phyloP scores from a whole-genome alignment of 805 yeast genomes.

The Candida takata region DNA sequence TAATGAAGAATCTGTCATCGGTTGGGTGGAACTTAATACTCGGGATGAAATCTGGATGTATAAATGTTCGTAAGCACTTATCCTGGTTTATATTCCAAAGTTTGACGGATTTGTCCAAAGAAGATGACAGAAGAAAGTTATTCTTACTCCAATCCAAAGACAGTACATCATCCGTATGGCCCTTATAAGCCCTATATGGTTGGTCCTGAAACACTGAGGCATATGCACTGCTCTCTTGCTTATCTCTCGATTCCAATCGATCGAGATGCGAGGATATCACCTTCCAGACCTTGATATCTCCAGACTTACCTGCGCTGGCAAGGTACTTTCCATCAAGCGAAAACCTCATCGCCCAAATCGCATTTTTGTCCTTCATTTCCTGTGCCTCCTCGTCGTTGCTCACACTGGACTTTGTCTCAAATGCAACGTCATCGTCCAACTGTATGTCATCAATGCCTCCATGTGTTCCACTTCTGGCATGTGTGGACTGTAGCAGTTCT shows the following conservation, averaged over 20 bases:
- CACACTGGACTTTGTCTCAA: constrained; percentile 1
- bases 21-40: constrained; percentile 71
- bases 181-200: constrained; percentile 55
- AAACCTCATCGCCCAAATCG: constrained; percentile 72
- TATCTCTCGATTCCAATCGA: constrained; percentile 23
- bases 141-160: constrained; percentile 85
- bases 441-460: constrained; percentile 2
- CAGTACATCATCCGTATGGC: constrained; percentile 67
- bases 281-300: constrained; percentile 66
- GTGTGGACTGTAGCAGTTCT: constrained; percentile 36
- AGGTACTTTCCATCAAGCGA: constrained; percentile 73
- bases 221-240: constrained; percentile 24
- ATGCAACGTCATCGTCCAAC: constrained; percentile 1
- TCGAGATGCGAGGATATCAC: constrained; percentile 70
- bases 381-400: background rate
- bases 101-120: constrained; percentile 78
- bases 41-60: constrained; percentile 79
- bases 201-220: constrained; percentile 75
- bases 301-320: constrained; percentile 80
- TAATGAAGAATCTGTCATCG: constrained; percentile 81
- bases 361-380: constrained; percentile 21
- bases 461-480: background rate
- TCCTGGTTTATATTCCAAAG: constrained; percentile 78
- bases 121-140: constrained; percentile 69
- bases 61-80: constrained; percentile 54